These are phyloP conservation scores for Diaporthe vaccinii DNA, from an alignment of 2,329 filamentous ascomycete genomes.

Conservation along the genomic window DNA sequence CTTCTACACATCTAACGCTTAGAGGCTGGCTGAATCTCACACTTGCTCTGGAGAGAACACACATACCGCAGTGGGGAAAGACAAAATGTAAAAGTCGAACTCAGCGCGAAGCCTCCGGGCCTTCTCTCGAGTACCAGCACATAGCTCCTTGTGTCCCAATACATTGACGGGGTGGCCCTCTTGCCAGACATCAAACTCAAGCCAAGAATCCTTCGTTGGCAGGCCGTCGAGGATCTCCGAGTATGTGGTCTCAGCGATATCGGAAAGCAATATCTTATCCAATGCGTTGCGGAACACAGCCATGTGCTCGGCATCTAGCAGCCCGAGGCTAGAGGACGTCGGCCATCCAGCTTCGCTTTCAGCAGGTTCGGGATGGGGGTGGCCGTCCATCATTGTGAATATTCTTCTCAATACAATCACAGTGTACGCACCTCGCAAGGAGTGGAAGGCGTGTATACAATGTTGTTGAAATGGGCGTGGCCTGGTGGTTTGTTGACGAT, in stretches of 20 bases:
- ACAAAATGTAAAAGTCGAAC: background rate
- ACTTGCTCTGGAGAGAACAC: too few species aligned
- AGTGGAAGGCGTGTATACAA: too few species aligned
- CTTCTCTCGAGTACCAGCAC: background rate
- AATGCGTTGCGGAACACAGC: background rate
- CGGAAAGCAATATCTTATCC: background rate
- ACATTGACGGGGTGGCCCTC: background rate
- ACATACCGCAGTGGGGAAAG: background rate
- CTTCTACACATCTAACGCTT: background rate
- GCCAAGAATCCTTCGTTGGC: background rate
- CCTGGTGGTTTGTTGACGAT: too few species aligned
- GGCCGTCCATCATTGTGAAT: too few species aligned
- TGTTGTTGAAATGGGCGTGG: too few species aligned
- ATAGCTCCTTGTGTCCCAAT: background rate
- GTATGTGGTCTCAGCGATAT: background rate
- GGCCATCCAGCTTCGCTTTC: too few species aligned
- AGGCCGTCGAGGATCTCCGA: background rate
- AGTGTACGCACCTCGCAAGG: too few species aligned
- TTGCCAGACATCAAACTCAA: background rate
- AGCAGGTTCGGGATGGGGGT: too few species aligned
- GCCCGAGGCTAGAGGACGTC: background rate
- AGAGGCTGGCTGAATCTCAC: background rate
- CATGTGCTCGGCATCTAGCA: background rate
- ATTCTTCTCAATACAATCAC: too few species aligned
- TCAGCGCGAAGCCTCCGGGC: background rate